Conservation (phyloP, 2,329 filamentous ascomycete species). For the Colletotrichum sojae region DNA sequence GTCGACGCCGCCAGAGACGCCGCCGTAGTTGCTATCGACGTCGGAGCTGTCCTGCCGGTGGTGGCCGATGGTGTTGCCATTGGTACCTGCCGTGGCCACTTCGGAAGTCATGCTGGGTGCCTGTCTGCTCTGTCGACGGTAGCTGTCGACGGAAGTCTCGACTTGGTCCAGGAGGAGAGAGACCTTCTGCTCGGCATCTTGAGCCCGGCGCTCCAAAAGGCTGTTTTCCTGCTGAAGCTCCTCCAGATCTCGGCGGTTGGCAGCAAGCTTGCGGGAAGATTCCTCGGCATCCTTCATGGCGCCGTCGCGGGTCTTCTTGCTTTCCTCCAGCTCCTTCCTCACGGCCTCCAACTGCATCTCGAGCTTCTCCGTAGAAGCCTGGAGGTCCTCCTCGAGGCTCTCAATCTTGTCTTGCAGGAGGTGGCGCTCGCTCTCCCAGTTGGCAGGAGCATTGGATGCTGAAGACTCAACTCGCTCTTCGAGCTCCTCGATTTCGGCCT, state of each 20-base stretch:
- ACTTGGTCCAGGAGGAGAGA: conserved; percentile 94
- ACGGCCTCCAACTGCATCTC: conserved; percentile 80
- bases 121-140: conserved; percentile 82
- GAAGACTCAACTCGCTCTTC: conserved; percentile 66
- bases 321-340: conserved; percentile 76
- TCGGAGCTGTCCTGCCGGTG: conserved; percentile 70
- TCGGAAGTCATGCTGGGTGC: conserved; percentile 67
- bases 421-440: conserved; percentile 83
- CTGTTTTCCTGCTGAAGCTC: conserved; percentile 87
- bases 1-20: conserved; percentile 59
- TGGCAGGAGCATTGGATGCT: conserved; percentile 57
- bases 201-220: conserved; percentile 84
- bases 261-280: conserved; percentile 69
- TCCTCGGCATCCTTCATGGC: conserved; percentile 71
- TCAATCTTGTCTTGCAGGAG: conserved; percentile 78
- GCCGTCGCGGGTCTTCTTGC: conserved; percentile 78
- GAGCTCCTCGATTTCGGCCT: conserved; percentile 81
- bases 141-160: conserved; percentile 93
- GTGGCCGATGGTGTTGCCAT: conserved; percentile 58
- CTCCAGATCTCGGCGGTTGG: conserved; percentile 78
- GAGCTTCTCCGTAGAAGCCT: conserved; percentile 74
- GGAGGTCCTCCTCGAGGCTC: conserved; percentile 77
- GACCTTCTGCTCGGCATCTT: conserved; percentile 94
- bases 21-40: conserved; percentile 74
- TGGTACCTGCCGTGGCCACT: conserved; percentile 49